Evolutionary conservation across 306 rosid genomes (phyloP), one percentile per base, ranked within the genome.

Genomic region (Geum urbanum): DNA sequence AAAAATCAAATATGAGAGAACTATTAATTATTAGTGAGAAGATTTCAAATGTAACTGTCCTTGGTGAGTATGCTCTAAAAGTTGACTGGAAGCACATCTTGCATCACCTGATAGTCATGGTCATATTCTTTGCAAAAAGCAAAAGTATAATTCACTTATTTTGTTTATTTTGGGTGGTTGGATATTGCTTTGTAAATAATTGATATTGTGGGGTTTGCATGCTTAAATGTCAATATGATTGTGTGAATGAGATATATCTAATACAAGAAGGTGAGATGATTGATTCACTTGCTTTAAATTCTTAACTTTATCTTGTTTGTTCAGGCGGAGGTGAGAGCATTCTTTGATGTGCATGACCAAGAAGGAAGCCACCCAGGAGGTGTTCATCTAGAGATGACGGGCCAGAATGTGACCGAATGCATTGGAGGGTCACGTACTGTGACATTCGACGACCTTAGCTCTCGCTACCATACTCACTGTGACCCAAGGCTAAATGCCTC

Each of bases 311-410:
- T 66, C 0, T 58, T 58, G 0, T 39, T 35, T 51, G 52, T 68
- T 52, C 88, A 91, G 99, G 92, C 95, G 5, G 99, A 94, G 86
- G 99, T 94, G 78, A 91, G 92, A 77, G 99, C 99, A 9, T 94
- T 94, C 88, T 94, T 94, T 4, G 99, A 94, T 43, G 97, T 94
- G 67, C 99, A 94, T 32, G 99, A 94, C 63, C 99, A 94, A 87
- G 99, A 91, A 86, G 99, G 99, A 81, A 94, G 99, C 85, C 76
- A 89, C 74, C 89, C 99, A 5, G 99, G 99, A 39, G 99, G 97
- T 64, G 89, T 94, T 66, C 99, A 94, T 73, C 84, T 94, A 6
- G 99, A 94, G 87, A 94, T 94, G 99, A 94, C 99, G 0, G 99
- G 99, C 65, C 99, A 94, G 81, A 94, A 94, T 44, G 99, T 94